Evolutionary conservation across 225 moss, liverwort and hornwort species (phyloP), one percentile per base, ranked within the genome.

Genomic region (Marchantia paleacea): DNA sequence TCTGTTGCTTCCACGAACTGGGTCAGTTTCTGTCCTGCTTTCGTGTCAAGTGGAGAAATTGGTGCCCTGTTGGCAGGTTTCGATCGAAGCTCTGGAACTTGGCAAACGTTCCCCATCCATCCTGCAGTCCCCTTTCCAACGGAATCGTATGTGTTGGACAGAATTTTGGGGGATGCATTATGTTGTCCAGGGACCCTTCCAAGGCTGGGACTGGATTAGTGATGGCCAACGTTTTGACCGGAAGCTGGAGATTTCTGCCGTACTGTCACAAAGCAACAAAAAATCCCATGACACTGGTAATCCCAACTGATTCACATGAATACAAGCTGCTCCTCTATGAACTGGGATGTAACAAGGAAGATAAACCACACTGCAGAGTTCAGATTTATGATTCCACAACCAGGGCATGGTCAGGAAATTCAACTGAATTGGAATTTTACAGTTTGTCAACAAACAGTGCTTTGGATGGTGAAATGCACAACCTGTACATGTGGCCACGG

Each of bases 181-280:
- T 72, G 71, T 48, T 12, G 71, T 72, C 71, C 71, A 50, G 71
- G 49, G 70, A 71, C 16, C 70, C 47, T 5, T 71, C 14, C 49
- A 22, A 50, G 71, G 16, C 22, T 50, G 71, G 49, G 0, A 31
- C 10, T 12, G 31, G 16, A 19, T 10, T 50, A 10, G 20, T 7
- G 39, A 50, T 50, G 15, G 69, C 69, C 69, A 31, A 67, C 67
- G 48, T 70, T 70, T 49, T 70, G 39, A 70, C 70, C 11, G 39
- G 39, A 14, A 50, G 7, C 50, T 48, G 71, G 71, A 19, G 8
- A 72, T 8, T 49, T 19, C 71, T 50, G 50, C 18, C 71, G n/a
- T 4, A 72, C 20, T n/a, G 48, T 7, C 71, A 19, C 13, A 39
- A 48, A 50, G 15, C 49, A 1, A 49, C 31, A 22, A 72, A 72